Conservation (phyloP, 2,329 filamentous ascomycete genomes). For the Neoscytalidium dimidiatum region DNA sequence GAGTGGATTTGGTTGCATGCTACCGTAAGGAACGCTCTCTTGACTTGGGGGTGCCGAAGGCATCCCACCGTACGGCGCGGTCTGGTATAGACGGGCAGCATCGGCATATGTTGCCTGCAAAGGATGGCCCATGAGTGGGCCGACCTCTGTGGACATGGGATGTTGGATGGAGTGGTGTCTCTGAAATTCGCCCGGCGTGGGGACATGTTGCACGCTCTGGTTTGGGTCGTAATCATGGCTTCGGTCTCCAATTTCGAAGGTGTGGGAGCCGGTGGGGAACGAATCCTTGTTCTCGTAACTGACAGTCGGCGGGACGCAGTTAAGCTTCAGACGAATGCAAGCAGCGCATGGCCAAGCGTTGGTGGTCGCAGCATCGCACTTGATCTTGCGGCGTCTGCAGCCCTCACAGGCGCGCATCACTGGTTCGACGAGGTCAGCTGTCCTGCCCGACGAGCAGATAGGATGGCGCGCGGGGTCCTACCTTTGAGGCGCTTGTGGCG, state of each 20-base stretch:
- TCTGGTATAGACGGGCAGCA: conserved; percentile 36
- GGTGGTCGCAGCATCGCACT: conserved; percentile 94
- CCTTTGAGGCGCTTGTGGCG: conserved; percentile 95
- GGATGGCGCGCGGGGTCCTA: conserved; percentile 43
- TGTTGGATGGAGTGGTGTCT: conserved; percentile 35
- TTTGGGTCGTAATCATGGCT: conserved; percentile 36
- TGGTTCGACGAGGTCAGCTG: conserved; percentile 38
- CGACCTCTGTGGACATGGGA: conserved; percentile 15
- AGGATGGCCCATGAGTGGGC: conserved; percentile 10
- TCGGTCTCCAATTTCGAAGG: conserved; percentile 43
- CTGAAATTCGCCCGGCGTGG: conserved; percentile 44
- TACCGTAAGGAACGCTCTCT: conserved; percentile 38
- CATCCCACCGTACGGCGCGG: conserved; percentile 36
- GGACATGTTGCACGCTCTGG: conserved; percentile 33
- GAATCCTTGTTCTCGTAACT: conserved; percentile 64
- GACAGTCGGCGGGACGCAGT: conserved; percentile 87
- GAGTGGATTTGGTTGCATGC: conserved; percentile 36
- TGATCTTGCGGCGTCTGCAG: conserved; percentile 92
- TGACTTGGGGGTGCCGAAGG: conserved; percentile 25
- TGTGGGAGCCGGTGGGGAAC: conserved; percentile 42
- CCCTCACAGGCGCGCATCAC: conserved; percentile 98
- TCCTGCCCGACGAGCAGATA: conserved; percentile 13
- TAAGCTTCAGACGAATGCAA: conserved; percentile 86
- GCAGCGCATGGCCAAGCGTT: conserved; percentile 98
- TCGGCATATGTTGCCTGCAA: conserved; percentile 30